phyloP scores from a whole-genome alignment of 805 yeast genomes.

The Wickerhamiella bombiphila region DNA sequence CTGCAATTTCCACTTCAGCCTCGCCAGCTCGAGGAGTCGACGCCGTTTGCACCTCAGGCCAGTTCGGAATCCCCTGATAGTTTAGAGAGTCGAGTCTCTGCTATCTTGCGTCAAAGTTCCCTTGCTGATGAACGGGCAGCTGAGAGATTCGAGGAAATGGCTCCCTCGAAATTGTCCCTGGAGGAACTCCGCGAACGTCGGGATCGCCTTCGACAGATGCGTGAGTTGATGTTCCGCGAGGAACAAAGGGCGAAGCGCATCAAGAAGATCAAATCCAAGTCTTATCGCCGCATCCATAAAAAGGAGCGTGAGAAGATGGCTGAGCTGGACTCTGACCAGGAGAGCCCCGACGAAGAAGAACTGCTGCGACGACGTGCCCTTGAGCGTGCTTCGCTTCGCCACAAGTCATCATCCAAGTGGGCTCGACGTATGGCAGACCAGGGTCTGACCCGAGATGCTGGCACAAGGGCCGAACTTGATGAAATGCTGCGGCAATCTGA shows the following conservation, averaged over 20 bases:
- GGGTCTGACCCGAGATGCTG: conserved; percentile 78
- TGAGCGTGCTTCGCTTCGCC: conserved; percentile 86
- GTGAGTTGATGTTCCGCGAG: conserved; percentile 93
- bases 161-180: conserved; percentile 61
- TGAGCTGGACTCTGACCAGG: conserved; percentile 44
- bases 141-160: conserved; percentile 76
- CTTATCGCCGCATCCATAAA: conserved; percentile 73
- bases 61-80: conserved; percentile 29
- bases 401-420: conserved; percentile 80
- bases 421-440: conserved; percentile 79
- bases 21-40: conserved; percentile 31
- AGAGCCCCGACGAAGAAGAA: conserved; percentile 40
- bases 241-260: conserved; percentile 81
- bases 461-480: conserved; percentile 77
- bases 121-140: conserved; percentile 59
- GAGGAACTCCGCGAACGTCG: conserved; percentile 69
- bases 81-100: conserved; percentile 51
- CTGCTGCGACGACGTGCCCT: conserved; percentile 65
- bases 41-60: conserved; percentile 37
- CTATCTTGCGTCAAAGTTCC: conserved; percentile 48
- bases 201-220: conserved; percentile 73
- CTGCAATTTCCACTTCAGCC: conserved; percentile 58
- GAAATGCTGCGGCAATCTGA: conserved; percentile 89
- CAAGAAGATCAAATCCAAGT: conserved; percentile 88
- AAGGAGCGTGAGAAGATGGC: conserved; percentile 62